Conservation (phyloP, 176 grass and related monocot species). For the Raddia distichophylla region DNA sequence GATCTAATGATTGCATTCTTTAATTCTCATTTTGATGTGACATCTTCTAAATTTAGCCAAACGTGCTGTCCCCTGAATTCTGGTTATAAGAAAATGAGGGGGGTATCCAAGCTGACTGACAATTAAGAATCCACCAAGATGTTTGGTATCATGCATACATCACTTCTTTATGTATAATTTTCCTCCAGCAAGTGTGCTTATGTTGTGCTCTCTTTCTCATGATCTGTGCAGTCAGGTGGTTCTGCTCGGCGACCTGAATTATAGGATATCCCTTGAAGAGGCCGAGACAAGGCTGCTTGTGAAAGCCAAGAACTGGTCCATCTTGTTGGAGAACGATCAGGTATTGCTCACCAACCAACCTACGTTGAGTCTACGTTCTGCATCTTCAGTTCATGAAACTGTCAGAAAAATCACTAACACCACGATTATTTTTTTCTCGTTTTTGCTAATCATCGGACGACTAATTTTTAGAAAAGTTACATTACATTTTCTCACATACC, state of each 20-base stretch:
- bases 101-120: constrained; percentile 39
- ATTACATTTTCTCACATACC: no score
- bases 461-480: no score
- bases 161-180: not conserved
- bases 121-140: constrained; percentile 15
- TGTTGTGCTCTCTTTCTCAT: constrained; percentile 16
- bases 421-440: no score
- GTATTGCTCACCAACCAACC: constrained; percentile 10
- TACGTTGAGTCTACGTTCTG: not conserved
- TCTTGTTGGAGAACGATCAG: constrained; percentile 77
- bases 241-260: constrained; percentile 94
- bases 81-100: constrained; percentile 2
- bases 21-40: constrained; percentile 29
- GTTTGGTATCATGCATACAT: constrained; percentile 27
- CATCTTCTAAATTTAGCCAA: constrained; percentile 16
- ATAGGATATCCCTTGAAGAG: constrained; percentile 81
- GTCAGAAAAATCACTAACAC: not conserved
- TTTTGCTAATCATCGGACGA: no score
- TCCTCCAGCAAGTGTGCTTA: not conserved
- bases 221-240: constrained; percentile 72
- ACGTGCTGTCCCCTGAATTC: not conserved
- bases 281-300: constrained; percentile 60
- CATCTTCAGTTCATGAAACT: not conserved
- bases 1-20: constrained; percentile 9
- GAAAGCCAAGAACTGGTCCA: constrained; percentile 67